Evolutionary conservation across 2,329 filamentous ascomycete species (phyloP), one percentile per base, ranked within the genome.

Genomic region (Penicillium griseofulvum): DNA sequence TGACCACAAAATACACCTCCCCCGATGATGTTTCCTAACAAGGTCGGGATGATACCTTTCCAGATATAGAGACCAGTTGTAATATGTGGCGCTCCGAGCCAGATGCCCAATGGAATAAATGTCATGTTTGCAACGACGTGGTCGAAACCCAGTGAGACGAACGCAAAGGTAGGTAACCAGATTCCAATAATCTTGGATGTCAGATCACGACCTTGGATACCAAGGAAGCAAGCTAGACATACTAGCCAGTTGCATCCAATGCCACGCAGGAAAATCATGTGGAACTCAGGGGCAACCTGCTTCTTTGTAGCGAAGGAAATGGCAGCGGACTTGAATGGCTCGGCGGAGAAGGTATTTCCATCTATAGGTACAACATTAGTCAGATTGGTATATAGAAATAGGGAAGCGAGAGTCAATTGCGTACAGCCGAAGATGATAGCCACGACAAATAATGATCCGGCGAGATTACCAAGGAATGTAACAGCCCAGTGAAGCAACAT

Each of bases 181-280:
- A 84, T 81, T 1, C 78, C 78, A 11, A 81, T 68, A 1, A 84
- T 75, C 62, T 84, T 84, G 10, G 78, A 80, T 17, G 74, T 71
- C 12, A 83, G 68, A 51, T 83, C 81, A 3, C 78, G 75, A 5
- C 78, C 79, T 53, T 80, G 78, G 4, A 78, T 70, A 0, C 61
- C 65, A 7, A 71, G 60, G 50, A 68, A 84, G 42, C 79, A 77
- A 0, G 80, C 80, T 26, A 84, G 68, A 54, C 80, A 83, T 3
- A 85, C 81, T 0, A 85, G 76, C 81, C 81, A 84, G 68, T 84
- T 84, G 61, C 78, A 80, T 5, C 81, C 79, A 42, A 85, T 82
- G 1, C 70, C 82, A 39, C 79, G 75, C 0, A 84, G 67, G 62
- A 85, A 82, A 48, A 84, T 80, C 53, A 79, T 75, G 47, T 81